Conservation (phyloP, 352 stramenopile genomes). For the Pilasporangium apinafurcum region DNA sequence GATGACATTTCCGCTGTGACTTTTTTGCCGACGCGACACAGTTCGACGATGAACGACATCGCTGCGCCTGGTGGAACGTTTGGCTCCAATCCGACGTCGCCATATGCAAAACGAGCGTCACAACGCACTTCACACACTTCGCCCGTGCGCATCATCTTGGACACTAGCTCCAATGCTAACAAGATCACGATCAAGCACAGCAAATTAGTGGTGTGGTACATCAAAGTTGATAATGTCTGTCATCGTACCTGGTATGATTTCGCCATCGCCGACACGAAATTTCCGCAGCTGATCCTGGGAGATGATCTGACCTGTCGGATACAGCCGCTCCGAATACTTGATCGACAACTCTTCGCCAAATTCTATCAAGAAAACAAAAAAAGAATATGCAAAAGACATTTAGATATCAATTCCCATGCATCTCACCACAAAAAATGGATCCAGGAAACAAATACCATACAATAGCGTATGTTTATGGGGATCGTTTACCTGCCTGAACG, state of each 20-base stretch:
- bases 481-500: conserved; percentile 43
- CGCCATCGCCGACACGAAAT: conserved; percentile 77
- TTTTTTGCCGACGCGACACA: conserved; percentile 58
- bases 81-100: conserved; percentile 51
- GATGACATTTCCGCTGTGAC: conserved; percentile 69
- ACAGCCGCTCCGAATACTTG: conserved; percentile 50
- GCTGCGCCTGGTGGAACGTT: conserved; percentile 36
- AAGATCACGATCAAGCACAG: too few species aligned
- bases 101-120: conserved; percentile 67
- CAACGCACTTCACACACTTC: conserved; percentile 69
- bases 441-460: not conserved
- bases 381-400: not conserved
- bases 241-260: conserved; percentile 64
- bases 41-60: conserved; percentile 52
- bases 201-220: too few species aligned
- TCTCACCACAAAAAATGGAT: not conserved
- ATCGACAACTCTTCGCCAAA: conserved; percentile 79
- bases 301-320: conserved; percentile 35
- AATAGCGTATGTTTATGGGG: too few species aligned
- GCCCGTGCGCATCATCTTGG: conserved; percentile 76
- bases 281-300: conserved; percentile 42
- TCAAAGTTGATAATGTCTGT: too few species aligned
- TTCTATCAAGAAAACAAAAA: conserved; percentile 22
- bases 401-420: not conserved
- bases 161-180: conserved; percentile 62